A percentile compares a stretch with the other conserved stretches of the same genome.
Evolutionary conservation across 2,329 filamentous ascomycete genomes (phyloP).

Genomic region (Stagonosporopsis vannaccii): DNA sequence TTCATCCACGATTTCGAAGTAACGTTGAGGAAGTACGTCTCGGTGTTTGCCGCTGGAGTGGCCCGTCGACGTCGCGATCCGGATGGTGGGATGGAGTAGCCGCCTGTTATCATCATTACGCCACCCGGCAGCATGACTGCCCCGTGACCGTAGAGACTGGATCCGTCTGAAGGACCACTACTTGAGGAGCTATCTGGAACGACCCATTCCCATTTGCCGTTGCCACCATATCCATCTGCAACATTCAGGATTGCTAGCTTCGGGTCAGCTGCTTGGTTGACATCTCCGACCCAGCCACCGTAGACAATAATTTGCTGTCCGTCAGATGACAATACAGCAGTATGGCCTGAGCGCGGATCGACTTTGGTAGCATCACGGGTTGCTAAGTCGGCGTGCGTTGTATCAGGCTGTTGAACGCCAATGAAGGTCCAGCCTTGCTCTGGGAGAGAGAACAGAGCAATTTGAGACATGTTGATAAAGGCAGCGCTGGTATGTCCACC

Average conservation of each 20-base stretch:
- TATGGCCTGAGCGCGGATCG: conserved; percentile 88
- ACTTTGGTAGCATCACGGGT: conserved; percentile 58
- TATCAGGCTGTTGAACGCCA: conserved; percentile 61
- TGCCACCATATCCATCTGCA: conserved; percentile 72
- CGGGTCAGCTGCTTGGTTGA: conserved; percentile 76
- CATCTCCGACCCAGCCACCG: conserved; percentile 92
- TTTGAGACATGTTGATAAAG: conserved; percentile 93
- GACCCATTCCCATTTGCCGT: conserved; percentile 72
- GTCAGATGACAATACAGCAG: conserved; percentile 79
- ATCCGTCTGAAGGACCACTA: conserved; percentile 50
- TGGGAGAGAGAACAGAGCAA: conserved; percentile 85
- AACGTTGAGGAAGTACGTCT: conserved; percentile 66
- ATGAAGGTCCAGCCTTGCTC: conserved; percentile 88
- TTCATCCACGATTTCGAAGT: conserved; percentile 66
- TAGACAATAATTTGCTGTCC: conserved; percentile 79
- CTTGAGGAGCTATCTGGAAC: conserved; percentile 61
- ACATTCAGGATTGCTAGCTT: conserved; percentile 81
- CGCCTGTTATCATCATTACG: conserved; percentile 68
- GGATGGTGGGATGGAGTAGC: conserved; percentile 59
- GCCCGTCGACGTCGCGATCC: conserved; percentile 49
- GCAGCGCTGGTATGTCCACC: conserved; percentile 84
- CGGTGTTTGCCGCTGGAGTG: conserved; percentile 49
- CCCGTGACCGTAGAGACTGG: conserved; percentile 68
- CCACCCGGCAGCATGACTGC: conserved; percentile 67
- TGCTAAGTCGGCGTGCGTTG: conserved; percentile 64